Evolutionary conservation across 495 filamentous ascomycete genomes (phyloP).

Genomic region (Xylaria grammica): DNA sequence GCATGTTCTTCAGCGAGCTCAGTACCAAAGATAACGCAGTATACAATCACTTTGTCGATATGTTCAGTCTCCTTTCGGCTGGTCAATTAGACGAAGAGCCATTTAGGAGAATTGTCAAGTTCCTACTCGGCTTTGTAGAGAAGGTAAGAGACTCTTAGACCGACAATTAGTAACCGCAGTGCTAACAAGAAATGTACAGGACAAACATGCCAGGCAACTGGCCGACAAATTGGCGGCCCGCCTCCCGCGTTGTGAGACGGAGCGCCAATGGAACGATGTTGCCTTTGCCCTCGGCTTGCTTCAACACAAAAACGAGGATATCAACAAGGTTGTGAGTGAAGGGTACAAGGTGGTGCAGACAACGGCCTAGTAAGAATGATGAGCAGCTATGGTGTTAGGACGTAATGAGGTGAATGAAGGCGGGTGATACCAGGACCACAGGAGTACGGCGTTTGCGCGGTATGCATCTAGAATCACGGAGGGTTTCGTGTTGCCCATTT

Average conservation of each 20-base stretch:
- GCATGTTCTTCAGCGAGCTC: slow-evolving; percentile 99
- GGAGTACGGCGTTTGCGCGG: slow-evolving; percentile 11
- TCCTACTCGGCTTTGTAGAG: slow-evolving; percentile 93
- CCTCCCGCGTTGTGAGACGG: slow-evolving; percentile 83
- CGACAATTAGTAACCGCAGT: not conserved
- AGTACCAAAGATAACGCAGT: slow-evolving; percentile 98
- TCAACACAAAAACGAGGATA: slow-evolving; percentile 98
- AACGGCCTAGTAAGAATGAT: slow-evolving; percentile 43
- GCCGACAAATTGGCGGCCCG: slow-evolving; percentile 91
- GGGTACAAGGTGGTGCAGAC: slow-evolving; percentile 86
- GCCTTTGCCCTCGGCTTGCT: slow-evolving; percentile 86
- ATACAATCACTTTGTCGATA: slow-evolving; percentile 99
- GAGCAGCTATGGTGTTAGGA: not conserved
- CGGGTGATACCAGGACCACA: slow-evolving; percentile 5
- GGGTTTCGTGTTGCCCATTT: not conserved
- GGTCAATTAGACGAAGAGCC: slow-evolving; percentile 84
- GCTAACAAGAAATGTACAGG: slow-evolving; percentile 57
- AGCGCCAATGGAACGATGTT: slow-evolving; percentile 97
- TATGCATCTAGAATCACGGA: not conserved
- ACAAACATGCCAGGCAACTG: slow-evolving; percentile 97
- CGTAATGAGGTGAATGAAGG: slow-evolving; percentile 2
- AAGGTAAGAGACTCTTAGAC: slow-evolving; percentile 67
- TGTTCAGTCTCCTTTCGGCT: slow-evolving; percentile 91
- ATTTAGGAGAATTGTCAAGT: slow-evolving; percentile 84
- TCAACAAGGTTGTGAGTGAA: slow-evolving; percentile 77